phyloP scores from a whole-genome alignment of 306 rosid species.

The Begonia loranthoides region DNA sequence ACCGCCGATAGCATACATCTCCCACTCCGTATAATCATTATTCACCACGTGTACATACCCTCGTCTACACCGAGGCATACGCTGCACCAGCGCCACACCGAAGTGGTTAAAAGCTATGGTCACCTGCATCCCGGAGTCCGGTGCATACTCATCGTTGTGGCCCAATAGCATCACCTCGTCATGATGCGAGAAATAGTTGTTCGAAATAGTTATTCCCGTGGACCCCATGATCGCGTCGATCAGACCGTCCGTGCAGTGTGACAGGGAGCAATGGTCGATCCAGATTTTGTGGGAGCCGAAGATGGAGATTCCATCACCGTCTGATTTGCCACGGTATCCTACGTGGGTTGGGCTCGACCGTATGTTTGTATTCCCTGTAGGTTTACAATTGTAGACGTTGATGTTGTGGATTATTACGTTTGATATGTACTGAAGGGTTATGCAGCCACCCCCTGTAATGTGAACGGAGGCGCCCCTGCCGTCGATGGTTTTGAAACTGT shows the following conservation, averaged over 20 bases:
- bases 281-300: constrained; percentile 37
- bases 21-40: constrained; percentile 57
- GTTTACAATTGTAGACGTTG: constrained; percentile 52
- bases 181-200: constrained; percentile 49
- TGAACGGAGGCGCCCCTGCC: constrained; percentile 52
- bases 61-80: constrained; percentile 52
- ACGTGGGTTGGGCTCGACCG: constrained; percentile 44
- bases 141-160: constrained; percentile 20
- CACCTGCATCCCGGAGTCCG: constrained; percentile 54
- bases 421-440: constrained; percentile 50
- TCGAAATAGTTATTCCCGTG: constrained; percentile 36
- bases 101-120: constrained; percentile 58
- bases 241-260: constrained; percentile 45
- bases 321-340: constrained; percentile 38
- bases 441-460: constrained; percentile 53
- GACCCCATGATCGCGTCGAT: constrained; percentile 71
- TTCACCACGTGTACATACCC: constrained; percentile 59
- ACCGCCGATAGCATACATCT: constrained; percentile 73
- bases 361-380: constrained; percentile 45
- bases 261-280: constrained; percentile 58
- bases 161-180: constrained; percentile 59
- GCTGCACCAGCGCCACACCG: constrained; percentile 45
- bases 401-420: constrained; percentile 53
- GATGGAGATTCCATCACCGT: constrained; percentile 61
- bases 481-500: constrained; percentile 55